Conservation (phyloP, 257 asterid genomes). For the Avicennia marina region DNA sequence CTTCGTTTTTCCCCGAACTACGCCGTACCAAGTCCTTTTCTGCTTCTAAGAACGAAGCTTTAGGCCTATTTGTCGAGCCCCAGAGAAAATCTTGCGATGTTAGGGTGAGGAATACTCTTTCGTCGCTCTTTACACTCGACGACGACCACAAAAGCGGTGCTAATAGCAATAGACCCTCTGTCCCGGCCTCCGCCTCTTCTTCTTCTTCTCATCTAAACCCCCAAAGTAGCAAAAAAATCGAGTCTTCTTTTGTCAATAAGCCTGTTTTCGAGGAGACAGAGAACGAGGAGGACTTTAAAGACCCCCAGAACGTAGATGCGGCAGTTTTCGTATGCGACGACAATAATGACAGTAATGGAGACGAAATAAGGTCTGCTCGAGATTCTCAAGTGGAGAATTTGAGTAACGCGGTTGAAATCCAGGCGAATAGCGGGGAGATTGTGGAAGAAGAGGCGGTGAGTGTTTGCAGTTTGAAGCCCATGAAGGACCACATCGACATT, state of each 20-base stretch:
- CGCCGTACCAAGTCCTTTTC: constrained; percentile 92
- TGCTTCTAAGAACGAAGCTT: constrained; percentile 80
- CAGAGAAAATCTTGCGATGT: constrained; percentile 95
- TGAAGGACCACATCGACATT: constrained; percentile 75
- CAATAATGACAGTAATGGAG: constrained; percentile 23
- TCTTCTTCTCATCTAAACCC: constrained; percentile 26
- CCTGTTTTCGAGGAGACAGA: constrained; percentile 53
- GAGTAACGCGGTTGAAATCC: constrained; percentile 28
- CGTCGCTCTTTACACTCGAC: constrained; percentile 62
- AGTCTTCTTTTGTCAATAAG: constrained; percentile 30
- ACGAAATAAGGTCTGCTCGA: constrained; percentile 45
- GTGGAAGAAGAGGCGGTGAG: constrained; percentile 53
- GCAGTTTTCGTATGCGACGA: constrained; percentile 18
- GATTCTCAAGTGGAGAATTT: constrained; percentile 32
- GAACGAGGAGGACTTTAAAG: constrained; percentile 35
- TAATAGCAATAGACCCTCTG: constrained; percentile 8
- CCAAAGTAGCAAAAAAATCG: constrained; percentile 22
- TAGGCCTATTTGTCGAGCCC: constrained; percentile 67
- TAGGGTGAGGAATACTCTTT: constrained; percentile 67
- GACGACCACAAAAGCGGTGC: constrained; percentile 36
- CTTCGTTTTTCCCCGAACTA: constrained; percentile 64
- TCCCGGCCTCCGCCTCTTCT: constrained; percentile 12
- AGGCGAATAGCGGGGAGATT: constrained; percentile 46
- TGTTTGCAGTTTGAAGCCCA: constrained; percentile 44
- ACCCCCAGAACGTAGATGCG: constrained; percentile 28